These are phyloP conservation scores for Halophytophthora batemanensis DNA, from an alignment of 352 stramenopile genomes.

Conservation along the genomic window DNA sequence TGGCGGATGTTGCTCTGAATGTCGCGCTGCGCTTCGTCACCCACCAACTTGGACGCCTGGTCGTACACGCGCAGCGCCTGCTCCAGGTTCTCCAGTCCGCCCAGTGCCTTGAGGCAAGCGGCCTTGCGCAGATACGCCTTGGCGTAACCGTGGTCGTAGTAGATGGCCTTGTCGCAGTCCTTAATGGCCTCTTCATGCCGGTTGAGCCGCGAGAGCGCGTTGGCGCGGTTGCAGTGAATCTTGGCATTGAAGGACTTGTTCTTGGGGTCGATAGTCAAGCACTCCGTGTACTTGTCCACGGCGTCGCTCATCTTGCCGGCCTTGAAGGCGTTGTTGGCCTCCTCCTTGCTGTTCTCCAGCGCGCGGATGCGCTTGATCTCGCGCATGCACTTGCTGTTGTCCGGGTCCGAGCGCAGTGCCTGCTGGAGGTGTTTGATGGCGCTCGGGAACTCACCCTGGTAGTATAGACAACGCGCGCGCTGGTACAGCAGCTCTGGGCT, in stretches of 20 bases:
- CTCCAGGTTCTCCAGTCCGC: constrained; percentile 88
- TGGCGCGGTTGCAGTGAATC: constrained; percentile 92
- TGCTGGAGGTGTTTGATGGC: constrained; percentile 93
- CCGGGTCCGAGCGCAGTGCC: constrained; percentile 85
- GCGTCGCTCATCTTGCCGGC: constrained; percentile 71
- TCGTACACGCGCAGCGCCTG: constrained; percentile 90
- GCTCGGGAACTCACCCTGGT: constrained; percentile 90
- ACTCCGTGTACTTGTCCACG: constrained; percentile 87
- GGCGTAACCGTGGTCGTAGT: constrained; percentile 90
- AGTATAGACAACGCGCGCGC: constrained; percentile 88
- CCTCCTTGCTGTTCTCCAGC: constrained; percentile 86
- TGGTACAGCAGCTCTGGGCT: constrained; percentile 84
- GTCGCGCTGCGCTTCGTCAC: constrained; percentile 76
- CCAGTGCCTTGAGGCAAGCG: constrained; percentile 69
- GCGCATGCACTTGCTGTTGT: constrained; percentile 86
- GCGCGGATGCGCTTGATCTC: constrained; percentile 87
- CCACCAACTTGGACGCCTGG: constrained; percentile 83
- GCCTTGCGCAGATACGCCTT: constrained; percentile 88
- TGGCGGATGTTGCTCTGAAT: constrained; percentile 83
- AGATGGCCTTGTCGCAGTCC: constrained; percentile 88
- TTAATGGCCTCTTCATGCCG: constrained; percentile 86
- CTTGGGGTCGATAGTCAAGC: constrained; percentile 80
- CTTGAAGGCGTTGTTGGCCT: constrained; percentile 90
- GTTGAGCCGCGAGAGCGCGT: constrained; percentile 76
- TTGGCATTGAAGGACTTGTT: constrained; percentile 94